Evolutionary conservation across 1,284 basidiomycete species (phyloP), one percentile per base, ranked within the genome.

Genomic region (Leccinum subrobustum): DNA sequence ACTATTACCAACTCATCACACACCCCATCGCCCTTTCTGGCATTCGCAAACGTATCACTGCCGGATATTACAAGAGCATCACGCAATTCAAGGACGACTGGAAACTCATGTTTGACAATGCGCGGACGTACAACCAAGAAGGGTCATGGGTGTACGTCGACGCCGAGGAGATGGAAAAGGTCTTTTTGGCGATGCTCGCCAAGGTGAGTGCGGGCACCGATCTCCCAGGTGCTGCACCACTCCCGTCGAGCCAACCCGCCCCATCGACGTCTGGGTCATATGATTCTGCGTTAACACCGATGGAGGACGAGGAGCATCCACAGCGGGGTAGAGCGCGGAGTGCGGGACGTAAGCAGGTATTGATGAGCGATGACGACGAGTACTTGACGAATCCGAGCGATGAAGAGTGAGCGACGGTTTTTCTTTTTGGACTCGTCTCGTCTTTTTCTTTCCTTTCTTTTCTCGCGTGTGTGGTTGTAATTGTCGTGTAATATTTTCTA

Each of bases 61-160:
- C 84, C 60, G 82, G 83, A 42, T 81, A 85, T 59, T 93, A 95
- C 80, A 93, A 93, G 77, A 87, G 79, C 50, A 86, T 95, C 50
- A 78, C 84, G 37, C 79, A 83, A 54, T 95, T 89, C 78, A 82
- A 84, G 57, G 85, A 87, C 55, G 96, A 98, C 76, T 93, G 93
- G 83, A 79, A 81, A 67, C 83, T 95, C 56, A 95, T 98, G 89
- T 96, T 96, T 76, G 83, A 86, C 73, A 99, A 99, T 72, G 96
- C 96, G 4, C 86, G 91, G 70, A 91, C 86, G 47, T 96, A 95
- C 79, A 93, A 96, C 75, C 87, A 89, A 72, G 91, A 93, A 75
- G 91, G 88, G 2, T 94, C 92, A 0, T 91, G 93, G 89, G 95
- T 98, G 31, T 97, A 95, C 77, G 83, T 92, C 65, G 95, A 98